These are phyloP conservation scores for Blastomyces gilchristii DNA, from an alignment of 2,329 filamentous ascomycete species.

Conservation along the genomic window DNA sequence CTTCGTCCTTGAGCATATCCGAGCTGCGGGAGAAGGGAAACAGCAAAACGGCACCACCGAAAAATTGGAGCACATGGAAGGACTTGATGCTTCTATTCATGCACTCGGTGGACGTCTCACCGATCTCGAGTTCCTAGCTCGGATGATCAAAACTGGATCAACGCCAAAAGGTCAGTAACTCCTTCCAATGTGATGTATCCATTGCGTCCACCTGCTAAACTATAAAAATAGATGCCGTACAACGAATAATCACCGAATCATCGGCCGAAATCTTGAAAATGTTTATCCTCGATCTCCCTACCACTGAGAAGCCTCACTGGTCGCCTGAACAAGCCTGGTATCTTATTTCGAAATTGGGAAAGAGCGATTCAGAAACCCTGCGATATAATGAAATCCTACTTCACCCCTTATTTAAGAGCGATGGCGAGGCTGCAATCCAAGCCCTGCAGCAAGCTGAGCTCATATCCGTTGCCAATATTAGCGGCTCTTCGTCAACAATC, in stretches of 20 bases:
- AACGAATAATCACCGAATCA: conserved; percentile 80
- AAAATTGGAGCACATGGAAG: conserved; percentile 47
- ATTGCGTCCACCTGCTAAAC: conserved; percentile 16
- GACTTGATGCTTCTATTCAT: conserved; percentile 72
- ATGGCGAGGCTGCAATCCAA: conserved; percentile 66
- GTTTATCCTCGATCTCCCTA: conserved; percentile 60
- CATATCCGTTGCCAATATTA: conserved; percentile 61
- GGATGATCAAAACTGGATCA: conserved; percentile 78
- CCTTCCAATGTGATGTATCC: background rate
- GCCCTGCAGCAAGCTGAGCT: conserved; percentile 77
- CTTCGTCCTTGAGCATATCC: conserved; percentile 74
- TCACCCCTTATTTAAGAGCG: conserved; percentile 60
- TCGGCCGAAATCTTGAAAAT: conserved; percentile 88
- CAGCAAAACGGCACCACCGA: conserved; percentile 38
- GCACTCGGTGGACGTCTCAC: conserved; percentile 84
- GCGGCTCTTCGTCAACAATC: conserved; percentile 68
- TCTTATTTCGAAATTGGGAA: conserved; percentile 66
- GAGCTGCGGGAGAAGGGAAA: conserved; percentile 27
- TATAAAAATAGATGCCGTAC: conserved; percentile 52
- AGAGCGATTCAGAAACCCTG: conserved; percentile 46
- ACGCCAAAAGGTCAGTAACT: conserved; percentile 49
- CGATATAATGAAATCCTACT: conserved; percentile 81
- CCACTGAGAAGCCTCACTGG: conserved; percentile 53
- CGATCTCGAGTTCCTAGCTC: conserved; percentile 87
- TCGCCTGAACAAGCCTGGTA: conserved; percentile 82